These are phyloP conservation scores for Torulaspora pretoriensis DNA, from an alignment of 1,139 yeast genomes.

Conservation along the genomic window DNA sequence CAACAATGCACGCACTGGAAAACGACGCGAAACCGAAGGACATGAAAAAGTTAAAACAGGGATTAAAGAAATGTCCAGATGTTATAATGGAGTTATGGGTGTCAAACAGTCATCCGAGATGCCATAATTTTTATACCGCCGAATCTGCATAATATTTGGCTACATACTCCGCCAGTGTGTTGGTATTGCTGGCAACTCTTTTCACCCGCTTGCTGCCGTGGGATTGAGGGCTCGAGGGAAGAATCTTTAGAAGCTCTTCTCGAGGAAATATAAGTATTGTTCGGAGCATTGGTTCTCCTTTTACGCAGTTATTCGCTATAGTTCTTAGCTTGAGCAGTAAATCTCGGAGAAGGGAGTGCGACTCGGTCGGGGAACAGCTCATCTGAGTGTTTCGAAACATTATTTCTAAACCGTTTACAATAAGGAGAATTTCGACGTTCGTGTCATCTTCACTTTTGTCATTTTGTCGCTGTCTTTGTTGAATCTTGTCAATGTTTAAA, in stretches of 20 bases:
- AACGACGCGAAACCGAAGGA: too few species aligned
- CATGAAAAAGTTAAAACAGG: too few species aligned
- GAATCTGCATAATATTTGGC: constrained; percentile 27
- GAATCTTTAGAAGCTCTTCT: constrained; percentile 13
- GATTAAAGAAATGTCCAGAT: background rate
- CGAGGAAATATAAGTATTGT: constrained; percentile 17
- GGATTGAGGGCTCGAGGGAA: constrained; percentile 2
- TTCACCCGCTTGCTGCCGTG: constrained; percentile 12
- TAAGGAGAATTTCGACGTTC: constrained; percentile 14
- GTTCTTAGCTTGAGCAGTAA: constrained; percentile 24
- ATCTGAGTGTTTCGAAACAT: constrained; percentile 30
- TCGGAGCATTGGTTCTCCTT: constrained; percentile 11
- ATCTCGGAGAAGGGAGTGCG: constrained; percentile 26
- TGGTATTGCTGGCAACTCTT: constrained; percentile 16
- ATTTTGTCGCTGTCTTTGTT: constrained; percentile 9
- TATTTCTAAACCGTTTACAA: constrained; percentile 29
- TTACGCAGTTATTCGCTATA: constrained; percentile 17
- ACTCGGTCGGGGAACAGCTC: constrained; percentile 15
- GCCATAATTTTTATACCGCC: background rate
- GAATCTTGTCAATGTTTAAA: constrained; percentile 16
- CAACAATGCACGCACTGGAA: too few species aligned
- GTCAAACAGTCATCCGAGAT: background rate
- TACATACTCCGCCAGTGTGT: constrained; percentile 27
- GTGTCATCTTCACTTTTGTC: constrained; percentile 4
- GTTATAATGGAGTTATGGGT: background rate